Evolutionary conservation across 2,329 filamentous ascomycete species (phyloP), one percentile per base, ranked within the genome.

Genomic region (Ophioceras dolichostomum): DNA sequence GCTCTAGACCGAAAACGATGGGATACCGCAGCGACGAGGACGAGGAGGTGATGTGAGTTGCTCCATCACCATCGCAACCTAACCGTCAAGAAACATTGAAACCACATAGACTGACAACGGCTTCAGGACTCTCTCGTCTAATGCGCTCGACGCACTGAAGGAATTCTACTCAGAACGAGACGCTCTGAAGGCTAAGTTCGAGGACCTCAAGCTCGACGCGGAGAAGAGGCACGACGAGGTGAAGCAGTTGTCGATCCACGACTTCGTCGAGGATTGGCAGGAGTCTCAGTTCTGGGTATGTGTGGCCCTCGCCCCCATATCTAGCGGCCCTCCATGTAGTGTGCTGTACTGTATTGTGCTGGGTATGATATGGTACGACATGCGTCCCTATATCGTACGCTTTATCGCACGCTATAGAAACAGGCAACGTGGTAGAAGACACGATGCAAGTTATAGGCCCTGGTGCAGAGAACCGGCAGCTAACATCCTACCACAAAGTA

Each of bases 261-360:
- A 70, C 2, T 91, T 89, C 49, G 66, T 67, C 1, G 84, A 89
- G 57, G 79, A 89, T 56, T 91, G 84, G 84, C 84, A 88, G 51
- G 73, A 80, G 50, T 81, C 74, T 43, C 83, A 89, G 58, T 91
- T 91, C 51, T 91, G 84, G 83, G 78, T 83, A 64, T 28, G 65
- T 24, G 34, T n/a, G n/a, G n/a, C n/a, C n/a, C n/a, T n/a, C n/a
- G n/a, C n/a, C n/a, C n/a, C n/a, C n/a, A n/a, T n/a, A n/a, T n/a
- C n/a, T n/a, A n/a, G n/a, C n/a, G n/a, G n/a, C n/a, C n/a, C n/a
- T n/a, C n/a, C n/a, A n/a, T n/a, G n/a, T n/a, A n/a, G n/a, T n/a
- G n/a, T n/a, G n/a, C n/a, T n/a, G n/a, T n/a, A n/a, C n/a, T n/a
- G n/a, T n/a, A n/a, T n/a, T n/a, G n/a, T n/a, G n/a, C n/a, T n/a